Evolutionary conservation across 495 filamentous ascomycete species (phyloP), one percentile per base, ranked within the genome.

Genomic region (Tirmania nivea): DNA sequence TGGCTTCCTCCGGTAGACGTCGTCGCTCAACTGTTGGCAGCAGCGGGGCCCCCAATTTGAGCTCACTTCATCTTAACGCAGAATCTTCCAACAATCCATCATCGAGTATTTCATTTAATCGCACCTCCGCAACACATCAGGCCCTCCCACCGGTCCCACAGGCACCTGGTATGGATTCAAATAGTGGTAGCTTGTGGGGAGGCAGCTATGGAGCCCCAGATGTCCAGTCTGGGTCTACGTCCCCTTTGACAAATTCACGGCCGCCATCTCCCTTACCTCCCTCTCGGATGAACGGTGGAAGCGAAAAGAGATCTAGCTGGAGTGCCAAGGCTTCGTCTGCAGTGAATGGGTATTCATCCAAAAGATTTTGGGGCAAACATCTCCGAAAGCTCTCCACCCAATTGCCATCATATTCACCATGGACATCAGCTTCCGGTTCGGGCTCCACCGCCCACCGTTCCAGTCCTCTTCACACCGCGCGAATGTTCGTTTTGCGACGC

Each of bases 81-180:
- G 14, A 35, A n/a, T 10, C 10, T 21, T 3, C 50, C 50, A n/a
- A 11, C 34, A 34, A 39, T 85, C 79, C 53, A 77, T 80, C 52
- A 84, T 86, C 1, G 85, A 93, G 53, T 70, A 95, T 10, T 73
- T 97, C 7, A 87, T 94, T 56, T 11, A 58, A 48, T 37, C 35
- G 50, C 36, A 57, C 61, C 14, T 61, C 62, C n/a, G 51, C 51
- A 16, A 52, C 55, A 4, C 61, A 59, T 48, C 55, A 55, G n/a
- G 16, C 62, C 10, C 62, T 65, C 25, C 59, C 62, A 16, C 51
- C 62, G 9, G 55, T 65, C 2, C 62, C 62, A 10, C 62, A 50
- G 50, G 61, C 62, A 47, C 62, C 61, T 53, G 52, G 55, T 51
- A 63, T 60, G 60, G 51, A 55, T 50, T 52, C 39, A 19, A 53